A percentile compares a stretch with the other conserved stretches of the same genome.
phyloP scores from a whole-genome alignment of 2,329 filamentous ascomycete species.

The Herpotrichia juniperi region DNA sequence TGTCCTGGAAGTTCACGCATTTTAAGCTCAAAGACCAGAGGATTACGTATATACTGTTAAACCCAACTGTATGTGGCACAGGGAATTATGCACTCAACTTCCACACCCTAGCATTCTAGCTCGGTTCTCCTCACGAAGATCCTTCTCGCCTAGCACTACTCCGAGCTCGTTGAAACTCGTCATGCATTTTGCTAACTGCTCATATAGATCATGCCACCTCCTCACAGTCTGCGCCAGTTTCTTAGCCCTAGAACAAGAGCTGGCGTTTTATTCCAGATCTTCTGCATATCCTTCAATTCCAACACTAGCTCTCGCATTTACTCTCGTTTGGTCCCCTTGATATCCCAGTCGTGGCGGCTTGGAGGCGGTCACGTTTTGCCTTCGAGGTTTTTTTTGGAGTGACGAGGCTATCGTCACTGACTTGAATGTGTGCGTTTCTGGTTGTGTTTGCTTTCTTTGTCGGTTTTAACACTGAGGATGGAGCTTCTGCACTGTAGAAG shows the following conservation, averaged over 20 bases:
- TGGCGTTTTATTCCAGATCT: background rate
- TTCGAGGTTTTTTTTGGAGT: background rate
- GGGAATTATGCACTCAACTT: too few species aligned
- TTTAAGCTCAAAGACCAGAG: too few species aligned
- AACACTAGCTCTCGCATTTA: background rate
- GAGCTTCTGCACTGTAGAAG: background rate
- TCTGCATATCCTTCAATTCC: background rate
- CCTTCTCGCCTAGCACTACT: background rate
- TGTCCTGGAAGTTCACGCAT: too few species aligned
- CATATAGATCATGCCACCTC: slow-evolving; percentile 1
- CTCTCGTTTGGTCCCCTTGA: background rate
- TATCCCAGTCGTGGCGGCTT: slow-evolving; percentile 4
- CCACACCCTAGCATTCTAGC: too few species aligned
- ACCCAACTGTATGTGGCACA: too few species aligned
- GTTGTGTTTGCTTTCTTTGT: background rate
- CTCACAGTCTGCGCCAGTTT: background rate
- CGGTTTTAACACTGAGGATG: background rate
- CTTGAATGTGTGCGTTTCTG: too few species aligned
- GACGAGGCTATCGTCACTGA: background rate
- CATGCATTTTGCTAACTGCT: background rate
- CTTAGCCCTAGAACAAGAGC: background rate
- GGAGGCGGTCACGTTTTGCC: background rate
- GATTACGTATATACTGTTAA: too few species aligned
- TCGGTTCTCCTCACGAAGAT: too few species aligned
- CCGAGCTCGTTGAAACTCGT: background rate